Conservation (phyloP, 2,329 filamentous ascomycete species). For the Teratosphaeriaceae sp. region DNA sequence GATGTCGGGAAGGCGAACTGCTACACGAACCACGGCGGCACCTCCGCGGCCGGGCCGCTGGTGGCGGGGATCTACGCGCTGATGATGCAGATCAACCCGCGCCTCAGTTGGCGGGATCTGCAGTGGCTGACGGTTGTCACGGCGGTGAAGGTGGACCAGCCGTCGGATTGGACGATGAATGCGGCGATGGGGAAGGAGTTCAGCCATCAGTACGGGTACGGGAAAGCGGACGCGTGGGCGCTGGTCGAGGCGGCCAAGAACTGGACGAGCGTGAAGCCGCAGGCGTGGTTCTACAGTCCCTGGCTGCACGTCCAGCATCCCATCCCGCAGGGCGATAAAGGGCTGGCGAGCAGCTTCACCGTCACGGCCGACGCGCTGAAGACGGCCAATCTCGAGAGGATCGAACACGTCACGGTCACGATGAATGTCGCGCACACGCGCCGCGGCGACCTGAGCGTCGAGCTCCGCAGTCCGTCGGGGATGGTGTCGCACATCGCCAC, state of each 20-base stretch:
- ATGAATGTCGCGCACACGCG: conserved; percentile 91
- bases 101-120: conserved; percentile 87
- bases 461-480: conserved; percentile 76
- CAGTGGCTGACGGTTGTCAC: conserved; percentile 86
- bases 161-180: conserved; percentile 69
- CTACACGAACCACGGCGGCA: conserved; percentile 79
- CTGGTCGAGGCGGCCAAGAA: conserved; percentile 80
- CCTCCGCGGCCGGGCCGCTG: conserved; percentile 88
- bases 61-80: conserved; percentile 90
- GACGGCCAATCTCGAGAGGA: conserved; percentile 70
- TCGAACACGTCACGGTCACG: conserved; percentile 94
- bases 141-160: conserved; percentile 70
- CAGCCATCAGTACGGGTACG: conserved; percentile 93
- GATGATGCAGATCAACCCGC: conserved; percentile 74
- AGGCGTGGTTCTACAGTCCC: conserved; percentile 89
- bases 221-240: conserved; percentile 83
- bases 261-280: conserved; percentile 86
- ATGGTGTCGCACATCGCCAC: conserved; percentile 79
- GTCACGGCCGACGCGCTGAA: conserved; percentile 76
- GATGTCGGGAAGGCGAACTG: conserved; percentile 80
- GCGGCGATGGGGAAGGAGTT: conserved; percentile 78
- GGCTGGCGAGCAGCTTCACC: conserved; percentile 71
- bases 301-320: conserved; percentile 84
- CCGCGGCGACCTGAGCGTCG: conserved; percentile 86
- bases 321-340: conserved; percentile 79